Evolutionary conservation across 345 rosid genomes (phyloP).

Genomic region (Iberis pinnata): DNA sequence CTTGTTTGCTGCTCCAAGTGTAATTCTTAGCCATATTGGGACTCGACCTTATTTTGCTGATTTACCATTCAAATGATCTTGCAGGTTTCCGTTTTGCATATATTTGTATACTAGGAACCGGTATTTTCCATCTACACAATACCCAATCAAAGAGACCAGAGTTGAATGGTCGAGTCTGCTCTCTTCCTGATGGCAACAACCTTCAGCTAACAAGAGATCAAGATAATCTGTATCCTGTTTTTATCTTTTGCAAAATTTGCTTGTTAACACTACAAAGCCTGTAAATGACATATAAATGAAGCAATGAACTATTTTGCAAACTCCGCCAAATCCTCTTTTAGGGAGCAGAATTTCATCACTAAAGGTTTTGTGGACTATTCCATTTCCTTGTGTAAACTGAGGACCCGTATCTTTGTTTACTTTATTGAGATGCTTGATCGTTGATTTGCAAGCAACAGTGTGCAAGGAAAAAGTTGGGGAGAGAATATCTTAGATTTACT

Average conservation of each 20-base stretch:
- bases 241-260: not conserved
- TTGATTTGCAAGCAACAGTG: slow-evolving; percentile 66
- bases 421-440: slow-evolving; percentile 41
- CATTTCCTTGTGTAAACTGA: slow-evolving; percentile 86
- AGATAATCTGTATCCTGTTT: slow-evolving; percentile 4
- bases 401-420: slow-evolving; percentile 51
- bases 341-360: slow-evolving; percentile 66
- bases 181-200: slow-evolving; percentile 94
- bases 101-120: slow-evolving; percentile 89
- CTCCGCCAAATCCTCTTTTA: slow-evolving; percentile 91
- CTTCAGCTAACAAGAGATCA: slow-evolving; percentile 35
- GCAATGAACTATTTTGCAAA: slow-evolving; percentile 43
- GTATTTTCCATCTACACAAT: slow-evolving; percentile 89
- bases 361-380: slow-evolving; percentile 70
- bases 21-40: slow-evolving; percentile 65
- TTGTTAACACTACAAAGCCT: slow-evolving; percentile 14
- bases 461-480: too few species aligned
- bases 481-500: too few species aligned
- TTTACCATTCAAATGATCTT: slow-evolving; percentile 86
- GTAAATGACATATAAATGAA: slow-evolving; percentile 23
- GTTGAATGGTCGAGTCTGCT: slow-evolving; percentile 93
- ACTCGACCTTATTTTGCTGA: slow-evolving; percentile 15
- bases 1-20: slow-evolving; percentile 89
- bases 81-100: slow-evolving; percentile 92
- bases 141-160: slow-evolving; percentile 85